phyloP scores from a whole-genome alignment of 495 filamentous ascomycete species.

The Penicillium alfredii region DNA sequence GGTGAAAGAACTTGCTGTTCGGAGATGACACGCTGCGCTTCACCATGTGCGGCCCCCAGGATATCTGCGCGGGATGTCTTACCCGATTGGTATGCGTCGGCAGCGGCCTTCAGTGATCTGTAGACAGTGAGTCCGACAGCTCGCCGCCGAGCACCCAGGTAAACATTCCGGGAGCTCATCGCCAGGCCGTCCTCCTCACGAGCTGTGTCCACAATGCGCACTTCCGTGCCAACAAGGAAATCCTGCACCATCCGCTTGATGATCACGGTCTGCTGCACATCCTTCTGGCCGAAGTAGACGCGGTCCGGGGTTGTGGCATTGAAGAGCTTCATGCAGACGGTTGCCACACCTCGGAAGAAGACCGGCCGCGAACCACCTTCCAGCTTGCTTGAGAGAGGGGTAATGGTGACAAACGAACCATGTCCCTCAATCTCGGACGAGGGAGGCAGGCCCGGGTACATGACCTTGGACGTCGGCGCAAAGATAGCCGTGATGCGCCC shows the following conservation, averaged over 20 bases:
- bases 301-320: slow-evolving; percentile 82
- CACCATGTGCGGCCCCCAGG: slow-evolving; percentile 55
- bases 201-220: slow-evolving; percentile 65
- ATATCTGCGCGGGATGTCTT: slow-evolving; percentile 54
- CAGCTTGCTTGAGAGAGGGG: slow-evolving; percentile 69
- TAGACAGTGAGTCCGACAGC: slow-evolving; percentile 64
- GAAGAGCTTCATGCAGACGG: slow-evolving; percentile 95
- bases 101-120: slow-evolving; percentile 61
- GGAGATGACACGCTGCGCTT: slow-evolving; percentile 44
- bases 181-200: slow-evolving; percentile 83
- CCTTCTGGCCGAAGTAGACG: slow-evolving; percentile 97
- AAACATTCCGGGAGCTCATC: slow-evolving; percentile 92
- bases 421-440: slow-evolving; percentile 68
- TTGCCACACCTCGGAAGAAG: slow-evolving; percentile 94
- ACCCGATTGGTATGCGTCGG: slow-evolving; percentile 57
- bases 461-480: slow-evolving; percentile 69
- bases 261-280: slow-evolving; percentile 91
- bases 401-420: slow-evolving; percentile 91
- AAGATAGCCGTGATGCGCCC: slow-evolving; percentile 81
- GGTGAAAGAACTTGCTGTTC: slow-evolving; percentile 59
- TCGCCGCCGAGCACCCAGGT: slow-evolving; percentile 72
- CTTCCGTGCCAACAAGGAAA: slow-evolving; percentile 73
- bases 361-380: slow-evolving; percentile 86
- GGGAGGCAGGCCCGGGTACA: slow-evolving; percentile 84
- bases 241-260: slow-evolving; percentile 82